Percentiles rank a stretch among this genome's conserved stretches.
Conservation (phyloP, 1,284 basidiomycete genomes). For the Marasmius fiardii region DNA sequence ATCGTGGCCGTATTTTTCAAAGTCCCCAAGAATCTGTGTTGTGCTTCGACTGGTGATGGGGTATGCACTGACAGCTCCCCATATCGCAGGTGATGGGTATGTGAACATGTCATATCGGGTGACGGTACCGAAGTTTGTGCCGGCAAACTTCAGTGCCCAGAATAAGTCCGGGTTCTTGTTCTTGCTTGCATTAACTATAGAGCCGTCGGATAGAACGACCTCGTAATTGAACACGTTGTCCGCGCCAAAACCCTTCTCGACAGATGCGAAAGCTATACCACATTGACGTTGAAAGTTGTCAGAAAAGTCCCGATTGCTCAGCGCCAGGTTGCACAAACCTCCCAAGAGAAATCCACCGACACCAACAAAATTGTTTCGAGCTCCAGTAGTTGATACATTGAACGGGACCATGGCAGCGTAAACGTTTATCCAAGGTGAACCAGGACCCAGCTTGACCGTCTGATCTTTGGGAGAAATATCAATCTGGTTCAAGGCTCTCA, state of each 20-base stretch:
- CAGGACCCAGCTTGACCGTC: neutral
- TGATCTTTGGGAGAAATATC: neutral
- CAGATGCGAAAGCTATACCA: constrained; percentile 8
- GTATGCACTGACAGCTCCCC: neutral
- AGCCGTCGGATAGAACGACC: constrained; percentile 11
- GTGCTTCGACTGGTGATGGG: neutral
- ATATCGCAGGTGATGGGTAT: neutral
- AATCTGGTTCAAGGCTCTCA: neutral
- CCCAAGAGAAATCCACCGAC: neutral
- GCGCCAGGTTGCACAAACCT: neutral
- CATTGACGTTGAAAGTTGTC: neutral
- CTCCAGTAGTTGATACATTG: neutral
- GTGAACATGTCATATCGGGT: constrained; percentile 12
- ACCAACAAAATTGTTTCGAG: neutral
- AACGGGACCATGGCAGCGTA: neutral
- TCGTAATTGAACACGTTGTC: constrained; percentile 12
- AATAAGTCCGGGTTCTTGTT: constrained; percentile 6
- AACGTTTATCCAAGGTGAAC: neutral
- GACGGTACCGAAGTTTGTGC: constrained; percentile 14
- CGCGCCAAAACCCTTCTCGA: constrained; percentile 4
- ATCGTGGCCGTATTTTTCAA: neutral
- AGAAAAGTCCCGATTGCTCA: too few species aligned
- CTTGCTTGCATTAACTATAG: constrained; percentile 9
- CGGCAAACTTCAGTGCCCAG: constrained; percentile 13
- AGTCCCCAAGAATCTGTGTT: neutral